Evolutionary conservation across 2,329 filamentous ascomycete genomes (phyloP), one percentile per base, ranked within the genome.

Genomic region (Talaromyces sp.): DNA sequence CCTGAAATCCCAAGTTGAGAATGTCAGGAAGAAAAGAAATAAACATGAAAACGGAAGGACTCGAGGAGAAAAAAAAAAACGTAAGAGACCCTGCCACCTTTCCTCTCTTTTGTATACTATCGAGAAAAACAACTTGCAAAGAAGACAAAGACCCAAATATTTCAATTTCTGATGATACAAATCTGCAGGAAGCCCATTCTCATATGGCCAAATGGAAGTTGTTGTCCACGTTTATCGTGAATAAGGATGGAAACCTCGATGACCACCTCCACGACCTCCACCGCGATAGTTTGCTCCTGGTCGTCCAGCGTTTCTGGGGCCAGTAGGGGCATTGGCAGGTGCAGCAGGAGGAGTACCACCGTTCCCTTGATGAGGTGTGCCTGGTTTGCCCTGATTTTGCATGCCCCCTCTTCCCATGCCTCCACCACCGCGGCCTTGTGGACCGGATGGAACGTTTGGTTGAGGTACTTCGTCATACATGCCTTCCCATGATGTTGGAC

Each of bases 401-500:
- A 63, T 68, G 69, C 67, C 74, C 66, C 73, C 75, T 53, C 76
- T 71, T 59, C 77, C 73, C 56, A 71, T 70, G 57, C 72, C 68
- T 53, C 73, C 71, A 59, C 78, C 73, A 52, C 75, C 75, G 61
- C 76, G 75, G 60, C 78, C 75, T 59, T 75, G 77, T 53, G 80
- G 79, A 48, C 78, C 81, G 15, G 76, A 78, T 63, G 79, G 77
- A 58, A 86, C 82, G 65, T 87, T 86, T 5, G 90, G 90, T 70
- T 93, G 90, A 15, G 91, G 92, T 1, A 92, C 89, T 71, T 97
- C 93, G 70, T 97, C 93, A 73, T 97, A 97, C 91, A 96, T 96
- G 68, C 93, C 93, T 73, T 97, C 93, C 91, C 92, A 97, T 40
- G 88, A 92, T 22, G 89, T 90, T n/a, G 88, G 88, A 15, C 85